Evolutionary conservation across 768 basidiomycete genomes (phyloP), one percentile per base, ranked within the genome.

Genomic region (Tubosaeta brunneosetosa): DNA sequence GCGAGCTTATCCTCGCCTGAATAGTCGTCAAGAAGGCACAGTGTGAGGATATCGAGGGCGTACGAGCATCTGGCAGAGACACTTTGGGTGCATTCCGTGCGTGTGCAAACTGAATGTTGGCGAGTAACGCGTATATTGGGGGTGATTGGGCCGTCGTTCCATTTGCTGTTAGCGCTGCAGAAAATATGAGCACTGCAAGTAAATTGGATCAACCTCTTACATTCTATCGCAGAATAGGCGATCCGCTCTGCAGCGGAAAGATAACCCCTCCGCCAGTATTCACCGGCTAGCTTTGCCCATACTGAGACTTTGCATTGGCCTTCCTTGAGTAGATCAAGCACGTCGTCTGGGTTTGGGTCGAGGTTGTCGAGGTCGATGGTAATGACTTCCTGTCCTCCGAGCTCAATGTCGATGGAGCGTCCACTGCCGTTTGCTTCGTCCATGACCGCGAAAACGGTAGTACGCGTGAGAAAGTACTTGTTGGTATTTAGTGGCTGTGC

Each of bases 291-390:
- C 55, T 82, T 83, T 1, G 88, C 83, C 91, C 91, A 94, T 11
- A 86, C 81, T 65, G 79, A 82, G 16, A 83, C 82, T 53, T 74
- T 82, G 50, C 86, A 89, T 50, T 84, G 81, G 0, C 85, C 86
- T 29, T 88, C 84, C 52, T 77, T 80, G 44, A 94, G 66, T 4
- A 94, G 68, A 59, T 87, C 84, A 45, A 88, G 72, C 2, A 91
- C 82, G 55, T 89, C 86, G 55, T 86, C 83, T 7, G 86, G 83
- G 61, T 82, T 84, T 4, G 84, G 83, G 68, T 91, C 88, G 47
- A 98, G 84, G 60, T 86, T 75, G 73, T 91, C 88, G 36, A 97
- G 79, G 74, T 95, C 90, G 53, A 97, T 85, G 19, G 89, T 88
- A 53, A 94, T 88, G 64, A 90, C 81, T 71, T 94, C 93, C 69